These are phyloP conservation scores for Polyporus tsugae DNA, from an alignment of 1,284 basidiomycete species.

Conservation along the genomic window DNA sequence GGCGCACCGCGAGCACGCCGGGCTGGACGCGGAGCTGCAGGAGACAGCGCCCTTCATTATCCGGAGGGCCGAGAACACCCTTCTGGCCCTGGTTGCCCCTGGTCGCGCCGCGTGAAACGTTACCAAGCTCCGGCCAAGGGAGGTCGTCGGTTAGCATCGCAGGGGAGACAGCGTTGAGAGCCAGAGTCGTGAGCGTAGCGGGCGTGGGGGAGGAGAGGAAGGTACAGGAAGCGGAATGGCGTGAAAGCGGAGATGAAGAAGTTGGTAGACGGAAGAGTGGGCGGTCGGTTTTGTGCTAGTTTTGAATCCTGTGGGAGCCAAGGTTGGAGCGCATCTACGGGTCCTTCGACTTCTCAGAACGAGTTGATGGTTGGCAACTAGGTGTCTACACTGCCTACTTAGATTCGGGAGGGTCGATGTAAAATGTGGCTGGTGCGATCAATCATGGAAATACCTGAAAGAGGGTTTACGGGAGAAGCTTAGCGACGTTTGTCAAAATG, in stretches of 20 bases:
- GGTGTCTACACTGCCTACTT: constrained; percentile 32
- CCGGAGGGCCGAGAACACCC: constrained; percentile 71
- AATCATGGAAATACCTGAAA: constrained; percentile 33
- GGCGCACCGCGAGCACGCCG: constrained; percentile 74
- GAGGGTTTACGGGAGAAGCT: constrained; percentile 27
- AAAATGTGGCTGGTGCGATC: constrained; percentile 32
- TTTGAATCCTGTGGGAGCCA: constrained; percentile 36
- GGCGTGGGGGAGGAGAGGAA: constrained; percentile 21
- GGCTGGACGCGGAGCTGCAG: constrained; percentile 82
- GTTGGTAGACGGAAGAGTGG: constrained; percentile 25
- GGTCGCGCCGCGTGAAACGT: constrained; percentile 83
- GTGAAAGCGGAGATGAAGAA: constrained; percentile 33
- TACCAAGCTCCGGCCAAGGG: constrained; percentile 84
- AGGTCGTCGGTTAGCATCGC: constrained; percentile 73
- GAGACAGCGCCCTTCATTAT: constrained; percentile 72
- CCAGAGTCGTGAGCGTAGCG: constrained; percentile 22
- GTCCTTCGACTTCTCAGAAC: constrained; percentile 33
- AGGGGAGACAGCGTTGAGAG: constrained; percentile 16
- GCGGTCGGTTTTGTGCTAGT: constrained; percentile 32
- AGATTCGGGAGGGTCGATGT: constrained; percentile 26
- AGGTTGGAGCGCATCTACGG: constrained; percentile 36
- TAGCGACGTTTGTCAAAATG: constrained; percentile 33
- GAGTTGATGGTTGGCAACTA: constrained; percentile 36
- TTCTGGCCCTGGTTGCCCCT: constrained; percentile 85
- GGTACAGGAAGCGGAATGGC: constrained; percentile 27